Evolutionary conservation across 2,329 filamentous ascomycete species (phyloP), one percentile per base, ranked within the genome.

Genomic region (Monosporascus ibericus): DNA sequence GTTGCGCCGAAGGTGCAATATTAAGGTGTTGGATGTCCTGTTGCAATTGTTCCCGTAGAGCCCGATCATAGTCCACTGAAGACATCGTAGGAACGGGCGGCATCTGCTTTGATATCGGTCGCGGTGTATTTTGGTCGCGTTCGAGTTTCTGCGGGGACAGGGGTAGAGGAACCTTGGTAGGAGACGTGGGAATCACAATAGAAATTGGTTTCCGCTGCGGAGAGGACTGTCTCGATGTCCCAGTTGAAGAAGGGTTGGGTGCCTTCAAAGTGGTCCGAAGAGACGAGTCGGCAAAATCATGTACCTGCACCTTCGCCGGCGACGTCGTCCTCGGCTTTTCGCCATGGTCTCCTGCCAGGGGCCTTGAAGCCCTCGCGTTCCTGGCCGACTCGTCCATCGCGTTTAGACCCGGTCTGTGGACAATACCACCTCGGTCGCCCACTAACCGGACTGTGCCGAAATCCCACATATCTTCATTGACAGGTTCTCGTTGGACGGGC

Each of bases 401-500:
- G 60, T 87, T 79, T 17, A 83, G 74, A 3, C 86, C 86, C 0
- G 78, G 77, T 47, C 82, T 73, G 46, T 72, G 72, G 7, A 80
- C 65, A 1, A 81, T 65, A 30, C 78, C 79, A 55, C 85, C 84
- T 27, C 82, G 79, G 50, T 86, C 83, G 34, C 80, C 82, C n/a
- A 86, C 85, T 6, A 95, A 85, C 52, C 92, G 82, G 49, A 99
- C 90, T 0, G 94, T 99, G 44, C 94, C 94, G 74, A 99, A 99
- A 69, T 99, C 94, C 94, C 94, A 99, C 66, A 97, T 83, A 68
- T 97, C 94, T 67, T 96, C 90, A 56, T 86, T 79, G 7, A 81
- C 74, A 18, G 72, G 73, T 57, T 76, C 72, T 36, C 87, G 80
- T 52, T 85, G 79, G 1, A 75, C 70, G n/a, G 72, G 72, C 14